phyloP scores from a whole-genome alignment of 2,329 filamentous ascomycete species.

The Sclerotinia minor region DNA sequence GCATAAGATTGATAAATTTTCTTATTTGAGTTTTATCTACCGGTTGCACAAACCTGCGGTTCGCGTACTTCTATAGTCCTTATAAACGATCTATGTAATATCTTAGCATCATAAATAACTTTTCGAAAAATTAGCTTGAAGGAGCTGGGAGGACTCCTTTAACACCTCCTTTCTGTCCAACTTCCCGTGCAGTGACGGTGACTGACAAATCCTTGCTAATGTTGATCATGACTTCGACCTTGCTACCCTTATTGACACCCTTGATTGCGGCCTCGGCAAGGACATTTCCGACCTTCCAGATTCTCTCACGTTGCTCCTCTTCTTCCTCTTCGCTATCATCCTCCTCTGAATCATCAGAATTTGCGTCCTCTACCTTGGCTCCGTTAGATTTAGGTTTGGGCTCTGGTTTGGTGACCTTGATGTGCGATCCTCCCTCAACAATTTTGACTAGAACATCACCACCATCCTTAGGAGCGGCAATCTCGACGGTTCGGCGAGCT shows the following conservation, averaged over 20 bases:
- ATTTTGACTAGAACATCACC: constrained; percentile 88
- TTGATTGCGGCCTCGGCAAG: constrained; percentile 85
- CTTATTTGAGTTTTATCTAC: constrained; percentile 14
- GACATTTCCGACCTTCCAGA: constrained; percentile 82
- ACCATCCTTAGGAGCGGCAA: constrained; percentile 73
- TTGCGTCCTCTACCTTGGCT: constrained; percentile 58
- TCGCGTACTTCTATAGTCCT: constrained; percentile 18
- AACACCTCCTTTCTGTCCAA: constrained; percentile 55
- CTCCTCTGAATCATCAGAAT: constrained; percentile 58
- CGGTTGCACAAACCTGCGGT: background rate
- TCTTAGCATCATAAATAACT: constrained; percentile 8
- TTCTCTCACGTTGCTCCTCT: constrained; percentile 84
- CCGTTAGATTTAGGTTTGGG: constrained; percentile 66
- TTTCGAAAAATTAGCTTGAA: constrained; percentile 36
- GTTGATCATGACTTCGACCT: constrained; percentile 93
- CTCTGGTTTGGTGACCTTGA: constrained; percentile 89
- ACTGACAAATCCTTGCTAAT: constrained; percentile 77
- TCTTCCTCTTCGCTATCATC: constrained; percentile 71
- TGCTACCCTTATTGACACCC: constrained; percentile 81
- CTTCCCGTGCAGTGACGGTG: constrained; percentile 78
- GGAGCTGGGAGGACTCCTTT: constrained; percentile 39
- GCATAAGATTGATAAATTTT: constrained; percentile 11
- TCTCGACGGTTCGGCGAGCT: constrained; percentile 78
- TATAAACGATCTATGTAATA: constrained; percentile 14
- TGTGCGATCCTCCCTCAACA: constrained; percentile 83